Percentiles rank a stretch among this genome's conserved stretches.
Conservation (phyloP, 441 rosid species). For the Populus hybrid region DNA sequence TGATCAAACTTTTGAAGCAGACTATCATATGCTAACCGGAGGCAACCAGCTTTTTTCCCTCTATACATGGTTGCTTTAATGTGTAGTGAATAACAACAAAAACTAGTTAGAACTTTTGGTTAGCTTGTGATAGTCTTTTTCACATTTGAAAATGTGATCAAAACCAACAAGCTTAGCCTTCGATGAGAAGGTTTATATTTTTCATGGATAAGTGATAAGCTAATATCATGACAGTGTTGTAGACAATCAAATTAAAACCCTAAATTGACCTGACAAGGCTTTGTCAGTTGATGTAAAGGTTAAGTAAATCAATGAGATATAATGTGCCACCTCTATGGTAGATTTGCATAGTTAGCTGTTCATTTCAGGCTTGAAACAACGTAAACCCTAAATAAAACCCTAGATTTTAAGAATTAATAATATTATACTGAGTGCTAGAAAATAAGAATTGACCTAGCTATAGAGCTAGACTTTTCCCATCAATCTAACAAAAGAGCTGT, state of each 20-base stretch:
- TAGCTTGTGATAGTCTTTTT: neutral
- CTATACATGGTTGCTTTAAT: too few relatives aligned
- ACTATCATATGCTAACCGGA: too few relatives aligned
- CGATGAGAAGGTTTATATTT: neutral
- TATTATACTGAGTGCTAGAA: too few relatives aligned
- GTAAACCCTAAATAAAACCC: neutral
- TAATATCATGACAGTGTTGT: neutral
- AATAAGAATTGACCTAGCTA: too few relatives aligned
- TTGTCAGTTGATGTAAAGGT: neutral
- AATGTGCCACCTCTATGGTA: neutral
- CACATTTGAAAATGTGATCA: neutral
- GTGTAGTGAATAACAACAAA: too few relatives aligned
- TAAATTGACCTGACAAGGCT: neutral
- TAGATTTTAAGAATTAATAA: neutral
- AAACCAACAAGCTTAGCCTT: neutral
- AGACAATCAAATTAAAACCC: neutral
- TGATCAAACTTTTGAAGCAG: too few relatives aligned
- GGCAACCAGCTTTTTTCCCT: too few relatives aligned
- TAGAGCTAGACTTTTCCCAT: neutral
- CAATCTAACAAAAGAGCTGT: neutral
- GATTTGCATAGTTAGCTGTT: too few relatives aligned
- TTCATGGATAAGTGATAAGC: neutral
- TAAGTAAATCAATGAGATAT: neutral
- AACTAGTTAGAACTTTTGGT: neutral
- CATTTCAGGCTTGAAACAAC: too few relatives aligned